phyloP scores from a whole-genome alignment of 306 rosid genomes.

The Fragaria iinumae region DNA sequence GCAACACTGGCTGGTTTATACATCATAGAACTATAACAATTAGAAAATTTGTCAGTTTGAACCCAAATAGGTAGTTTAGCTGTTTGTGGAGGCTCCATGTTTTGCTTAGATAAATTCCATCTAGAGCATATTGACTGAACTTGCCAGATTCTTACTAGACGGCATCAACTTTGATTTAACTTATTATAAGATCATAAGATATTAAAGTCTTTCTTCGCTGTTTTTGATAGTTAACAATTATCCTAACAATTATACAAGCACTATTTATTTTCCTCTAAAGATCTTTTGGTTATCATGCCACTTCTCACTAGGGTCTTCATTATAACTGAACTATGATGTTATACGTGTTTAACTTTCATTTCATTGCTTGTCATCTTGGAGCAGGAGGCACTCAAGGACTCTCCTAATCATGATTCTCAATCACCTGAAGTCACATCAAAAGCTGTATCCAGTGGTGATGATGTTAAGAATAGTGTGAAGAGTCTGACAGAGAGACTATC shows the following conservation, averaged over 20 bases:
- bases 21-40: not conserved
- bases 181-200: not conserved
- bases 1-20: not conserved
- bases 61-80: not conserved
- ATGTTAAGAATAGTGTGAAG: slow-evolving; percentile 41
- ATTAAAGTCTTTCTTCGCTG: not conserved
- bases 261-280: not conserved
- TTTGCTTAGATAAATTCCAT: not conserved
- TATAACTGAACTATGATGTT: slow-evolving; percentile 6
- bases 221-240: not conserved
- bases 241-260: not conserved
- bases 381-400: slow-evolving; percentile 66
- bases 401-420: slow-evolving; percentile 56
- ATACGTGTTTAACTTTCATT: slow-evolving; percentile 12
- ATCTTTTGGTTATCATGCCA: not conserved
- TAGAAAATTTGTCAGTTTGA: not conserved
- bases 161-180: not conserved
- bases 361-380: slow-evolving; percentile 24
- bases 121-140: not conserved
- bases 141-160: not conserved
- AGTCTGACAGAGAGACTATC: slow-evolving; percentile 68
- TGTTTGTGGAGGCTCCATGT: not conserved
- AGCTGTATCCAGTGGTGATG: slow-evolving; percentile 35
- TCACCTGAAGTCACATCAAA: slow-evolving; percentile 67
- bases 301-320: not conserved